phyloP scores from a whole-genome alignment of 495 filamentous ascomycete species.

The Aspergillus nidulans region DNA sequence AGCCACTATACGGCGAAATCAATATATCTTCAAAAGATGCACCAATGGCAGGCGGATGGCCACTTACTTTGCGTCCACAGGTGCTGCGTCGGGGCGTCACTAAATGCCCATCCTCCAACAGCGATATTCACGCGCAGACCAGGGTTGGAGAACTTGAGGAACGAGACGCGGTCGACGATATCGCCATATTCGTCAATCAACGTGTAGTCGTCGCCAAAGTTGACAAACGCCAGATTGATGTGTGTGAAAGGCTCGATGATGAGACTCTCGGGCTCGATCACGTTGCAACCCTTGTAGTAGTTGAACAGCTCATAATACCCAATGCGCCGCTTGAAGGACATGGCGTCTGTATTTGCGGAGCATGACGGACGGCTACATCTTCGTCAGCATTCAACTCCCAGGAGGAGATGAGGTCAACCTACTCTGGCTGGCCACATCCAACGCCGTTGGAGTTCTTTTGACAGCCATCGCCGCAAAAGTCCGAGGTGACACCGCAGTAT shows the following conservation, averaged over 20 bases:
- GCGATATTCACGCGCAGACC: neutral
- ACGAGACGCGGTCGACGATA: neutral
- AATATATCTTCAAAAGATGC: no score
- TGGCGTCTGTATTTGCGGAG: neutral
- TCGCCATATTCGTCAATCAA: neutral
- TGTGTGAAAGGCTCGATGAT: conserved; percentile 1
- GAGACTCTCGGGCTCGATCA: neutral
- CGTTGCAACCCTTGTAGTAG: neutral
- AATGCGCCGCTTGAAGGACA: neutral
- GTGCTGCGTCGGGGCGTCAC: neutral
- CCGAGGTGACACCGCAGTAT: conserved; percentile 3
- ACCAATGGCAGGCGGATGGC: no score
- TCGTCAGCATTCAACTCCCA: no score
- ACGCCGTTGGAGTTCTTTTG: conserved; percentile 15
- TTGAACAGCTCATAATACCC: conserved; percentile 2
- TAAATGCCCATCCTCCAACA: conserved; percentile 5
- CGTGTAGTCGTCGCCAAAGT: conserved; percentile 1
- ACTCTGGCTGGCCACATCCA: neutral
- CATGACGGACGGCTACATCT: conserved; percentile 1
- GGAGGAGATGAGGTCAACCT: no score
- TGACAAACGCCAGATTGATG: conserved; percentile 5
- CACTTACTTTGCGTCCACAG: neutral
- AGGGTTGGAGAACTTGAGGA: conserved; percentile 3
- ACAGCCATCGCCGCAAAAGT: conserved; percentile 20
- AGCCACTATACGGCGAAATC: neutral